Base-by-base conservation (phyloP, 371 early-diverging fungal species). In the Dinochytrium kinnereticum region DNA sequence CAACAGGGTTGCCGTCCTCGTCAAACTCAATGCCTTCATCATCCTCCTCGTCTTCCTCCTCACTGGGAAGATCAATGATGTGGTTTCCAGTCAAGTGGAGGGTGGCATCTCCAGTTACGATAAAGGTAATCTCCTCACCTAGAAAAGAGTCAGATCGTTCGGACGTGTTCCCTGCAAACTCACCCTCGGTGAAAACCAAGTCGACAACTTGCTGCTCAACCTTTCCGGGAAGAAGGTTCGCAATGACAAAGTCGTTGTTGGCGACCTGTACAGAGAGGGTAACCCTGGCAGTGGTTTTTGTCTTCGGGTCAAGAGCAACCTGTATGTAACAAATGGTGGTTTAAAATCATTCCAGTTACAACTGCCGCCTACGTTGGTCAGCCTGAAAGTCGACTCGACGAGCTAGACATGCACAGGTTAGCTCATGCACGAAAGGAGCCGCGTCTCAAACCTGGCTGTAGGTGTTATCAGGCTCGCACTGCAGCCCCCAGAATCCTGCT, bases 21-120 rank as follows among this genome's bases (percentile, higher is more conserved):
- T 75, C 75, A 53, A 84, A 84, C 51, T 81, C 81, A 31, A 83
- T 81, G 70, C 84, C 85, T 34, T 90, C 85, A 7, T 65, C 75
- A 64, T 80, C 71, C 57, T 79, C 84, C 24, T 70, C 69, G 39
- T 79, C 83, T n/a, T n/a, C n/a, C n/a, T n/a, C n/a, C 24, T 83
- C 82, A 5, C 37, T 69, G 30, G 49, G 61, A 2, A 17, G 68
- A 39, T 73, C 69, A 21, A 74, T 83, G 38, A 92, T 73, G 80
- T 91, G 90, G 88, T 93, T 91, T 65, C 95, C 95, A 59, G 90
- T 88, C 71, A 95, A 76, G 77, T 94, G 88, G 37, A 95, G 75
- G 37, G 84, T 61, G 80, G 89, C 90, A 51, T 84, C 73, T 53
- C 90, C 94, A 24, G 76, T 74, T 51, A 82, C 81, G 51, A 85